Evolutionary conservation across 768 basidiomycete species (phyloP).

Genomic region (Antrodiella citrinella): DNA sequence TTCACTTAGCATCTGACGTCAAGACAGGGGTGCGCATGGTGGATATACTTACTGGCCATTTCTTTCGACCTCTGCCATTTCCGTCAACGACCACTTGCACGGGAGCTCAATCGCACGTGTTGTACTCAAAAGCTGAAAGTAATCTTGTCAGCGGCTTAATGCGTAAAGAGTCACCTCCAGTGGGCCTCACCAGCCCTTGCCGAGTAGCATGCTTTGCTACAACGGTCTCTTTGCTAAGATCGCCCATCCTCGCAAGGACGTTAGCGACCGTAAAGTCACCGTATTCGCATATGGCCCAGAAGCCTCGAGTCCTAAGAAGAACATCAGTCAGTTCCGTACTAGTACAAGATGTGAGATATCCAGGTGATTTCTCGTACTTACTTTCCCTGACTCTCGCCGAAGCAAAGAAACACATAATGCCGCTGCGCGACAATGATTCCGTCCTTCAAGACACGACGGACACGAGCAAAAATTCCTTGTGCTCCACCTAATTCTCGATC

Average conservation of each 20-base stretch:
- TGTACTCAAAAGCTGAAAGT: conserved; percentile 4
- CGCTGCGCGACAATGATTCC: conserved; percentile 6
- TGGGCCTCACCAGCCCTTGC: conserved; percentile 5
- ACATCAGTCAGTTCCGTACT: neutral
- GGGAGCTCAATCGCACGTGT: neutral
- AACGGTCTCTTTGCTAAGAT: conserved; percentile 4
- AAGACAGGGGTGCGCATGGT: too few relatives aligned
- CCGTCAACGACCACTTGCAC: neutral
- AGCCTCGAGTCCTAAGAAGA: conserved; percentile 3
- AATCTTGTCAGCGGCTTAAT: neutral
- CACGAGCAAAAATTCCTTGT: conserved; percentile 8
- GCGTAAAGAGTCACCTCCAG: neutral
- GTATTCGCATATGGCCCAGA: conserved; percentile 6
- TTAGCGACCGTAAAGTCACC: conserved; percentile 2
- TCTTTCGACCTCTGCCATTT: conserved; percentile 1
- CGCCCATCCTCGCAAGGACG: conserved; percentile 6
- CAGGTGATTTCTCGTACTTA: neutral
- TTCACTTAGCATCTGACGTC: too few relatives aligned
- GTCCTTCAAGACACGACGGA: conserved; percentile 3
- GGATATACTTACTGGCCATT: conserved; percentile 4
- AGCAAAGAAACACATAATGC: conserved; percentile 7
- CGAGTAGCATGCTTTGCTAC: conserved; percentile 9
- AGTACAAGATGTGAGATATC: neutral
- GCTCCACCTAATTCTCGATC: conserved; percentile 6
- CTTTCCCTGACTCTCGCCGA: conserved; percentile 9